Evolutionary conservation across 2,329 filamentous ascomycete genomes (phyloP).

Genomic region (Botryotinia calthae): DNA sequence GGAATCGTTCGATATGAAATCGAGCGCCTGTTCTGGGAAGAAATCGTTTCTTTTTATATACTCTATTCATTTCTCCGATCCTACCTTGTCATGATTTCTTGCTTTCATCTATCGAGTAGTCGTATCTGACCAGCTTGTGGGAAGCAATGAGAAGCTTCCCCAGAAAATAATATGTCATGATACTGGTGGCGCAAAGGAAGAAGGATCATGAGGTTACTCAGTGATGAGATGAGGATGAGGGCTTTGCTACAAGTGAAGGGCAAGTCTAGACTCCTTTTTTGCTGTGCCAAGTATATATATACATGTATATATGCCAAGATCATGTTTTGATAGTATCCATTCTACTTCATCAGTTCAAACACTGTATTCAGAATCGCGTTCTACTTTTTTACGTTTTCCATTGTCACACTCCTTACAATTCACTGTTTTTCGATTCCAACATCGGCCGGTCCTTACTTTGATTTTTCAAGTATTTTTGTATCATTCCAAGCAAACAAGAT

Average conservation of each 20-base stretch:
- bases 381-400: not conserved
- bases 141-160: not conserved
- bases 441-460: not conserved
- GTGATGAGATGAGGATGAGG: not conserved
- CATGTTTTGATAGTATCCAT: not conserved
- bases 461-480: not conserved
- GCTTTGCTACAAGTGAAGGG: not conserved
- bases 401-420: not conserved
- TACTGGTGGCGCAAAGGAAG: constrained; percentile 4
- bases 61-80: not conserved
- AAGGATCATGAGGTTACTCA: not conserved
- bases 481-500: not conserved
- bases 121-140: not conserved
- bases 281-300: not conserved
- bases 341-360: not conserved
- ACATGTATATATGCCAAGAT: not conserved
- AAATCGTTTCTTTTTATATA: not conserved
- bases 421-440: not conserved
- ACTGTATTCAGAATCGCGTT: not conserved
- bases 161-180: not conserved
- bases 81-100: not conserved
- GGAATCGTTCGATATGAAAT: not conserved
- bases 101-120: not conserved
- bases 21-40: not conserved
- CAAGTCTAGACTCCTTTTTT: not conserved